Percentiles rank a stretch among this genome's conserved stretches.
Conservation (phyloP, 768 basidiomycete genomes). For the Boletus patriciae region DNA sequence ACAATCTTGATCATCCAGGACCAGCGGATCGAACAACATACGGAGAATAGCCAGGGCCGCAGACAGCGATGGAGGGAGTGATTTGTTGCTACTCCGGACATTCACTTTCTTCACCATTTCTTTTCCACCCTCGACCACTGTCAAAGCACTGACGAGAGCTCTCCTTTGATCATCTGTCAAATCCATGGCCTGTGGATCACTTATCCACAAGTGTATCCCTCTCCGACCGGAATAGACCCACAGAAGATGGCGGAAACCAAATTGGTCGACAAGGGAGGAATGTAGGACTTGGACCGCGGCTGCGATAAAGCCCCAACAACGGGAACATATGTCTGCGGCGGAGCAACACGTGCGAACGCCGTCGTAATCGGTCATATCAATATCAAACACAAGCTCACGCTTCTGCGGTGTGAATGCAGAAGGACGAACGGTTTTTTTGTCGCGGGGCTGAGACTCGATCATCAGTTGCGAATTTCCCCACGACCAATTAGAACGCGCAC, state of each 20-base stretch:
- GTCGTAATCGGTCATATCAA: constrained; percentile 99
- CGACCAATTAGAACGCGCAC: constrained; percentile 47
- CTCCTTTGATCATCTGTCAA: constrained; percentile 90
- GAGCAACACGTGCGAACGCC: constrained; percentile 92
- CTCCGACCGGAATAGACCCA: constrained; percentile 99
- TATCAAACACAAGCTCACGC: constrained; percentile 98
- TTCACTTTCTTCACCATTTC: constrained; percentile 83
- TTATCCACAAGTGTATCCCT: constrained; percentile 98
- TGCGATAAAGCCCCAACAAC: constrained; percentile 95
- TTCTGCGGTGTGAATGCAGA: constrained; percentile 66
- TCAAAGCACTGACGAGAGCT: constrained; percentile 83
- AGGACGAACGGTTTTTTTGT: constrained; percentile 81
- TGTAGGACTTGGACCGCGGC: constrained; percentile 90
- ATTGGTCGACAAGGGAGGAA: constrained; percentile 75
- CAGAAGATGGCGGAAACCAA: constrained; percentile 84
- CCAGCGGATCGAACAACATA: constrained; percentile 59
- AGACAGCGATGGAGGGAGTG: constrained; percentile 75
- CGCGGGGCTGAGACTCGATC: constrained; percentile 62
- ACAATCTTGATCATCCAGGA: constrained; percentile 82
- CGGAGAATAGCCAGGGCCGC: constrained; percentile 51
- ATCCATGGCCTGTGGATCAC: constrained; percentile 82
- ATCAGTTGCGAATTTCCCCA: neutral
- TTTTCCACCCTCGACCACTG: constrained; percentile 78
- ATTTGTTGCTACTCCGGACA: constrained; percentile 47
- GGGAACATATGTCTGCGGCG: constrained; percentile 83